Base-by-base conservation (phyloP, 371 early-diverging fungal genomes). In the Mucor saturninus region DNA sequence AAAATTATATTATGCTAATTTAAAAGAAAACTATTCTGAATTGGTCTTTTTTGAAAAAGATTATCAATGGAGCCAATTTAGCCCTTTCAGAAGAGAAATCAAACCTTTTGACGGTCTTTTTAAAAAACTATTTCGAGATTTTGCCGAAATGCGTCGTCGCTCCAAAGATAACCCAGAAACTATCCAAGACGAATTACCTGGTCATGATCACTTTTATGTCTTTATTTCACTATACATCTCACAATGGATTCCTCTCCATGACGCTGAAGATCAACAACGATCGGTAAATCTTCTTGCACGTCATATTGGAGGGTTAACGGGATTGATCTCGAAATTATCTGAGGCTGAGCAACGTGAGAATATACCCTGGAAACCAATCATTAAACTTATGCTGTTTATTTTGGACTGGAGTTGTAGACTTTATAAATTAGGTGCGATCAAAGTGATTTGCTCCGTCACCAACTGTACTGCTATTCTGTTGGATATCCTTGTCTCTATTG, bases 371-470 rank as follows among this genome's bases (percentile, higher is more conserved):
- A 50, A 29, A 21, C 15, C 60, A 11, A 53, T 64, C 28, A 35
- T 68, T 4, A 56, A 68, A 26, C 10, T 50, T 1, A 29, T 56
- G 48, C 1, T 68, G 11, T 68, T 54, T 43, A 43, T 52, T 10
- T n/a, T 68, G 48, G 69, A 68, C 38, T 68, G 69, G 69, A 61
- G 60, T 3, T 68, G 69, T 56, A 42, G 69, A 40, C 57, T 68
- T 46, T 53, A 61, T 28, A 45, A 60, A 28, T 60, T 68, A 29
- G 61, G 64, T 2, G 50, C 61, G 2, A 46, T 60, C 14, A 43
- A 30, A 26, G 8, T 4, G 1, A 49, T 32, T 21, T 68, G 69
- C 64, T 52, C 69, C 4, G 61, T 68, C 0, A 48, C 49, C n/a
- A 35, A 64, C 1, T 56, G 45, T 9, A 60, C 64, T 10, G 38